phyloP scores from a whole-genome alignment of 148 eudicot genomes.

The Rhododendron henanense region DNA sequence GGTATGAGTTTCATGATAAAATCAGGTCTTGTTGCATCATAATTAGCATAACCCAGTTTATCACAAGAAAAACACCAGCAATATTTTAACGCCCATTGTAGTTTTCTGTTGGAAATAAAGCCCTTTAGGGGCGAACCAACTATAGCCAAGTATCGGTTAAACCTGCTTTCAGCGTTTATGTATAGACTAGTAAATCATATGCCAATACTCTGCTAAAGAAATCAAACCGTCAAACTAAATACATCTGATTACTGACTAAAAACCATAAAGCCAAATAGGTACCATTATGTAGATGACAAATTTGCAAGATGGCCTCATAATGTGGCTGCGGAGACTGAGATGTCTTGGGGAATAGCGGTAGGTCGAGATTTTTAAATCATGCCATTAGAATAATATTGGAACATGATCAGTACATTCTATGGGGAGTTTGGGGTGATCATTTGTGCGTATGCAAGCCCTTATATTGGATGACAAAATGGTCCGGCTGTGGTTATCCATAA shows the following conservation, averaged over 20 bases:
- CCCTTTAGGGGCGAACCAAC: not conserved
- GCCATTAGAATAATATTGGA: not conserved
- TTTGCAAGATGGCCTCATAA: not conserved
- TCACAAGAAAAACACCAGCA: not conserved
- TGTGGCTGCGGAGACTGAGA: not conserved
- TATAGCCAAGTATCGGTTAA: not conserved
- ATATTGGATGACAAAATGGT: not conserved
- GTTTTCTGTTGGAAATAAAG: not conserved
- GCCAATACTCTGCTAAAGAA: not conserved
- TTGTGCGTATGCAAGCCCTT: not conserved
- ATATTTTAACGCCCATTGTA: too few relatives aligned
- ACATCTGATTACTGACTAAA: not conserved
- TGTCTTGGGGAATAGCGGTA: too few relatives aligned
- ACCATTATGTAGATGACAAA: not conserved
- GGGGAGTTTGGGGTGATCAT: not conserved
- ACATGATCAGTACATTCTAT: not conserved
- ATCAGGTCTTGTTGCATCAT: not conserved
- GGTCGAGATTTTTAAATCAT: too few relatives aligned
- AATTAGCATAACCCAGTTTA: not conserved
- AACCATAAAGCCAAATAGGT: not conserved
- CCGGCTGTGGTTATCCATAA: not conserved
- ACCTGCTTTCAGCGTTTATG: not conserved
- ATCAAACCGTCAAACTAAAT: not conserved
- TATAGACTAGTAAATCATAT: not conserved
- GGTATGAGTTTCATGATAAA: not conserved